Base-by-base conservation (phyloP, 192 early-diverging fungal genomes). In the Chytriomyces sp. region DNA sequence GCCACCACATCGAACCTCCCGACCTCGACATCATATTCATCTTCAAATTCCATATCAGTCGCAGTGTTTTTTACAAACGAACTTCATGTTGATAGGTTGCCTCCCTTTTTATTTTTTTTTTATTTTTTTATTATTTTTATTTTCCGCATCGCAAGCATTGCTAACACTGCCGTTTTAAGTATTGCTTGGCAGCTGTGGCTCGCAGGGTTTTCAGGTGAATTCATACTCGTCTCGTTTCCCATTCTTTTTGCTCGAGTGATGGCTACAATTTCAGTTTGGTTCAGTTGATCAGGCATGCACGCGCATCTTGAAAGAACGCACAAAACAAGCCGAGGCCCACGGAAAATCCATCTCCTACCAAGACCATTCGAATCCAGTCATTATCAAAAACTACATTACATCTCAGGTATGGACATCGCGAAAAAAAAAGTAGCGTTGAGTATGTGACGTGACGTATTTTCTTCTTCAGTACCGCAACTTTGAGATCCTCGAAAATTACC, bases 391-490 rank as follows among this genome's bases (percentile, higher is more conserved):
- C 59, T 64, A 62, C 67, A 46, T 85, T 24, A 61, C 61, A 50
- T 81, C 78, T 47, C 80, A 77, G 76, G 78, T 81, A 45, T 57
- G 53, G 13, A 0, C 53, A 13, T 57, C 53, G 13, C 53, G 35
- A 35, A 35, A 35, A 35, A 35, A 35, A 35, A 35, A 35, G n/a
- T n/a, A n/a, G n/a, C n/a, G n/a, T n/a, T 20, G 2, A 3, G 4
- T 26, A 50, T 28, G 20, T n/a, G n/a, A 5, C 18, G 20, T 16
- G 35, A 66, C 20, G 28, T 5, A 18, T 18, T 5, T 5, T 13
- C 26, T 70, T 49, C n/a, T 75, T 18, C 76, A 87, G 76, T 87
- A 86, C 63, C 81, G 86, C 26, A 80, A 77, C 69, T 88, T 82
- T 73, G 86, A 88, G 50, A 65, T 86, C 45, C 69, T 86, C 16